A percentile compares a stretch with the other conserved stretches of the same genome.
Evolutionary conservation across 1,284 basidiomycete species (phyloP).

Genomic region (Schizophyllum amplum): DNA sequence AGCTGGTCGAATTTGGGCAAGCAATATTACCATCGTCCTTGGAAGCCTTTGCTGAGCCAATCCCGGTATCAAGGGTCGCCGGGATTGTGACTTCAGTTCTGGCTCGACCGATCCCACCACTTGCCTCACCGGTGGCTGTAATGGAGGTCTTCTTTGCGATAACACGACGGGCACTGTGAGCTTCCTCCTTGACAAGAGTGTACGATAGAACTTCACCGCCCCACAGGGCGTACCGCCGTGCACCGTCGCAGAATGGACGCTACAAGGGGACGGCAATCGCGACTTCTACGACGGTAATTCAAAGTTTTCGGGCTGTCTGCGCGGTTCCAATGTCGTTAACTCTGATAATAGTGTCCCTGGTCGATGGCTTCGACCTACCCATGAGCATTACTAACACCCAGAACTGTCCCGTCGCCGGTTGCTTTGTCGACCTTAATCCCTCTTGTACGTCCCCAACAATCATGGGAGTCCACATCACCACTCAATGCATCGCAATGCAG

Average conservation of each 20-base stretch:
- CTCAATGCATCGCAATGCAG: slow-evolving; percentile 6
- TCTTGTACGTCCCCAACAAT: slow-evolving; percentile 18
- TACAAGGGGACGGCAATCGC: slow-evolving; percentile 20
- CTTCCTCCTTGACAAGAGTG: background rate
- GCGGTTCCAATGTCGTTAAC: background rate
- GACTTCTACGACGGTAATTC: slow-evolving; percentile 35
- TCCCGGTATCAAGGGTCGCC: background rate
- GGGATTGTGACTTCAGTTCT: slow-evolving; percentile 2
- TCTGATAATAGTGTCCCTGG: slow-evolving; percentile 24
- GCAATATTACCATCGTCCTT: background rate
- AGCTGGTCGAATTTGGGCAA: slow-evolving; percentile 5
- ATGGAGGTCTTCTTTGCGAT: slow-evolving; percentile 1
- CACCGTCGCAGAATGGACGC: slow-evolving; percentile 36
- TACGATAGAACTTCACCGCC: background rate
- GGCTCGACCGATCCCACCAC: background rate
- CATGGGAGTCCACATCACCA: slow-evolving; percentile 1
- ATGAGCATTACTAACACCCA: slow-evolving; percentile 29
- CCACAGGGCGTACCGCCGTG: slow-evolving; percentile 35
- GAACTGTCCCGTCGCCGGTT: slow-evolving; percentile 30
- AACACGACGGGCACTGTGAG: background rate
- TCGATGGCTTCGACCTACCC: slow-evolving; percentile 39
- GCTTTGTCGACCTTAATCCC: slow-evolving; percentile 32
- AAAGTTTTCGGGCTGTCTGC: background rate
- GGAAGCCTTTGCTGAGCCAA: background rate
- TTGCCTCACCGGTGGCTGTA: slow-evolving; percentile 3